Evolutionary conservation across 1,284 basidiomycete genomes (phyloP).

Genomic region (Puccinia horiana): DNA sequence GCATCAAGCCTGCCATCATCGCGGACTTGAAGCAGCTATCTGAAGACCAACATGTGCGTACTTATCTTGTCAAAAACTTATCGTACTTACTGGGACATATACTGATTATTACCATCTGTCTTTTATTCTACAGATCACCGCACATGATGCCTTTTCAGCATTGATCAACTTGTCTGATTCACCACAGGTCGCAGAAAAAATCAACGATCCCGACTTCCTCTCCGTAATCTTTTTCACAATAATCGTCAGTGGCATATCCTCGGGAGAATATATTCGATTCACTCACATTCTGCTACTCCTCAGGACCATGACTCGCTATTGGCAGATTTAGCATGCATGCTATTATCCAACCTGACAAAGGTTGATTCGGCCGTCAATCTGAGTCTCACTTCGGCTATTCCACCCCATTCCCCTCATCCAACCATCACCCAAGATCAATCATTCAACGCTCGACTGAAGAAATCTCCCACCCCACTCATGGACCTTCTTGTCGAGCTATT

Average conservation of each 20-base stretch:
- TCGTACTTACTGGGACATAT: conserved; percentile 62
- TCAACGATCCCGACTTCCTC: conserved; percentile 76
- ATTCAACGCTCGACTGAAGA: conserved; percentile 23
- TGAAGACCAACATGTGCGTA: conserved; percentile 69
- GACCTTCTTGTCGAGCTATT: conserved; percentile 71
- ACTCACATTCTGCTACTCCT: conserved; percentile 8
- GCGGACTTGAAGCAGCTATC: conserved; percentile 62
- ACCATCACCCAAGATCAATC: conserved; percentile 10
- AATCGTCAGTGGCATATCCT: conserved; percentile 66
- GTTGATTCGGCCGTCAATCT: conserved; percentile 68
- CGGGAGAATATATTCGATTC: neutral
- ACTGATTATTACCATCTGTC: conserved; percentile 26
- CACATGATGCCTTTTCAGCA: conserved; percentile 92
- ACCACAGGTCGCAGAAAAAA: conserved; percentile 68
- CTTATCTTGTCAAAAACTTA: conserved; percentile 67
- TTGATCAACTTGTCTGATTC: conserved; percentile 92
- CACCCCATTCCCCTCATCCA: conserved; percentile 64
- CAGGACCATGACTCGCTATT: conserved; percentile 85
- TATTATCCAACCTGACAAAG: conserved; percentile 89
- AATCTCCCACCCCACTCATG: conserved; percentile 27
- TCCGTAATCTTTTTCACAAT: conserved; percentile 87
- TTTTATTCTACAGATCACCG: conserved; percentile 68
- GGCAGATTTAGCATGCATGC: conserved; percentile 92
- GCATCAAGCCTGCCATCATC: conserved; percentile 54
- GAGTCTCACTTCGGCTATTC: conserved; percentile 70